Percentiles rank a stretch among this genome's conserved stretches.
phyloP scores from a whole-genome alignment of 805 yeast genomes.

The Kazachstania psychrophila region DNA sequence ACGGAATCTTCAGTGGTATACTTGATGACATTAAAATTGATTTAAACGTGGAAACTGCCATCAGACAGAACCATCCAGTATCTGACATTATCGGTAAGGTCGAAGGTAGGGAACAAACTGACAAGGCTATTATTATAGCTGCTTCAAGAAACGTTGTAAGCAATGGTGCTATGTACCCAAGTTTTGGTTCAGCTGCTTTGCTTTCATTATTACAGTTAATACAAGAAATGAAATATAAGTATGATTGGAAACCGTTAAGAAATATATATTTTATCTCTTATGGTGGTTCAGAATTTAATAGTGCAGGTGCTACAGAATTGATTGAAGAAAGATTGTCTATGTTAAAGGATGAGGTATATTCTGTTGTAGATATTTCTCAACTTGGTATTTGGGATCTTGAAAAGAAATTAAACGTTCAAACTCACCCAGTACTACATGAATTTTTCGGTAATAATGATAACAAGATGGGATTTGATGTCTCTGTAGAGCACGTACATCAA shows the following conservation, averaged over 20 bases:
- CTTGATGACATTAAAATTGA: conserved; percentile 13
- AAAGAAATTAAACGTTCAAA: conserved; percentile 42
- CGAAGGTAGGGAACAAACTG: conserved; percentile 71
- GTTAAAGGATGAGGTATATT: conserved; percentile 50
- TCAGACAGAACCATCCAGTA: conserved; percentile 49
- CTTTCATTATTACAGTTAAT: conserved; percentile 64
- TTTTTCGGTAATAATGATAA: conserved; percentile 33
- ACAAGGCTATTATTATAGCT: conserved; percentile 65
- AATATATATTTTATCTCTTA: conserved; percentile 75
- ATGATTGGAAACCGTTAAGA: conserved; percentile 77
- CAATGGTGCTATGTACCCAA: conserved; percentile 62
- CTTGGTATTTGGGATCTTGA: conserved; percentile 43
- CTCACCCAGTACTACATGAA: conserved; percentile 56
- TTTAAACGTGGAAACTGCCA: conserved; percentile 35
- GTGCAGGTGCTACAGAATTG: conserved; percentile 80
- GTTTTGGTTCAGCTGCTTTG: conserved; percentile 65
- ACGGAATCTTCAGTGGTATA: conserved; percentile 18
- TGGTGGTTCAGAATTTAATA: conserved; percentile 72
- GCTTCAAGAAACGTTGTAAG: conserved; percentile 74
- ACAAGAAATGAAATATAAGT: conserved; percentile 50
- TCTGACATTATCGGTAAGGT: conserved; percentile 77
- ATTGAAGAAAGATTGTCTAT: conserved; percentile 46
- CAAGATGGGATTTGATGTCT: conserved; percentile 19
- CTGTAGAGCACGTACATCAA: conserved; percentile 15
- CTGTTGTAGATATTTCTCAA: conserved; percentile 61